These are phyloP conservation scores for Metschnikowia lochheadii DNA, from an alignment of 805 yeast genomes.

Conservation along the genomic window DNA sequence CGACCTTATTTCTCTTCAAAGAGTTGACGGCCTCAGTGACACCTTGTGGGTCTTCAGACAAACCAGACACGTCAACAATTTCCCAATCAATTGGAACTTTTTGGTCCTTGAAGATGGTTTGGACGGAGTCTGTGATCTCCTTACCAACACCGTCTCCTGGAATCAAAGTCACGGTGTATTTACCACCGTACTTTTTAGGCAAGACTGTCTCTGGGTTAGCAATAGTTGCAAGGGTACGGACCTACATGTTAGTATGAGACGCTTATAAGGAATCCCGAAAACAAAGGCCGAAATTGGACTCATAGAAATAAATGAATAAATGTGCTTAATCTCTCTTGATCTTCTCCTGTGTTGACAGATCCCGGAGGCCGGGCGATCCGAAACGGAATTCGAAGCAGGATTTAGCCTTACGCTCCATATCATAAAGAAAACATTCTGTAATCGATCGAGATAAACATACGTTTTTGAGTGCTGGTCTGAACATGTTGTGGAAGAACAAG, in stretches of 20 bases:
- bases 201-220: slow-evolving; percentile 59
- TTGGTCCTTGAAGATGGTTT: slow-evolving; percentile 81
- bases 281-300: no score
- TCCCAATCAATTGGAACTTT: slow-evolving; percentile 95
- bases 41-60: slow-evolving; percentile 41
- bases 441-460: slow-evolving; percentile 10
- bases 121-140: slow-evolving; percentile 91
- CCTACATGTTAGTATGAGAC: slow-evolving; percentile 29
- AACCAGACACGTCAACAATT: slow-evolving; percentile 41
- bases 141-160: slow-evolving; percentile 99
- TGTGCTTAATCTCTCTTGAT: no score
- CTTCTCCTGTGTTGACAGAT: neutral
- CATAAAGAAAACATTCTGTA: neutral
- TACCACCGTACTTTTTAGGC: slow-evolving; percentile 93
- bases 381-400: neutral
- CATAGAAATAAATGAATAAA: no score
- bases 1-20: slow-evolving; percentile 92
- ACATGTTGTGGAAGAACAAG: slow-evolving; percentile 13
- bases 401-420: neutral
- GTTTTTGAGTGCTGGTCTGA: slow-evolving; percentile 19
- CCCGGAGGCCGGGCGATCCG: neutral
- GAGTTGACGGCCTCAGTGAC: slow-evolving; percentile 86
- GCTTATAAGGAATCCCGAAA: no score
- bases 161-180: slow-evolving; percentile 87
- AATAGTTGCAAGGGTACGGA: slow-evolving; percentile 51